Evolutionary conservation across 176 grass and related monocot genomes (phyloP), one percentile per base, ranked within the genome.

Genomic region (Elymus sibiricus): DNA sequence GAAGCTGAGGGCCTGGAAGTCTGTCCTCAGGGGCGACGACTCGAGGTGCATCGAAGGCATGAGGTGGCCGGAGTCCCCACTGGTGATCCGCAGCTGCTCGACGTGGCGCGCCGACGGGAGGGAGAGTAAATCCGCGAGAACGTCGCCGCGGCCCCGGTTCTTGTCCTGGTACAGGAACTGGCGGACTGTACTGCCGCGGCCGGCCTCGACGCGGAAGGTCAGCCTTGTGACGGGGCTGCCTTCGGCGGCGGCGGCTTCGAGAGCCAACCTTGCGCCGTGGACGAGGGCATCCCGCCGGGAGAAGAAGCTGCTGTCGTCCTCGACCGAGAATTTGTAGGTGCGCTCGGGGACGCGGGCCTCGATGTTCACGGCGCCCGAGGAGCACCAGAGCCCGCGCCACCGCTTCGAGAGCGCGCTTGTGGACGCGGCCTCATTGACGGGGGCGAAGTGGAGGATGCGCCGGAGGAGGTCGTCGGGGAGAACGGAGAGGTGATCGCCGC

Each of bases 381-480:
- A n/a, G 0, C 60, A 11, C 82, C 70, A 84, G 11, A 84, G 17
- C 25, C 37, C 38, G 38, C 38, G 38, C 70, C 69, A 84, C 0
- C 82, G 70, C 32, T 35, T 63, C 5, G 83, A 85, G 21, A 77
- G 83, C 43, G 37, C 29, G 61, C 61, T 11, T 0, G 73, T 85
- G 29, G 82, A 75, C 26, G 38, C 70, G 7, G 15, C 82, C 56
- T 75, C 56, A 2, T 14, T 24, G 25, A 26, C 19, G 6, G 70
- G 38, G 12, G 8, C 12, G 27, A 64, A 25, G 27, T 17, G 2
- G 28, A 84, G 82, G 38, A 84, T 9, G 26, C 7, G 70, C 5
- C 70, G 26, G 5, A 84, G 82, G 1, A 84, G 72, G 5, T 85
- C 72, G 43, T 85, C 58, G 6, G 35, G 35, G 37, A 83, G 68